Evolutionary conservation across 805 yeast genomes (phyloP).

Genomic region (Kuraishia hungarica): DNA sequence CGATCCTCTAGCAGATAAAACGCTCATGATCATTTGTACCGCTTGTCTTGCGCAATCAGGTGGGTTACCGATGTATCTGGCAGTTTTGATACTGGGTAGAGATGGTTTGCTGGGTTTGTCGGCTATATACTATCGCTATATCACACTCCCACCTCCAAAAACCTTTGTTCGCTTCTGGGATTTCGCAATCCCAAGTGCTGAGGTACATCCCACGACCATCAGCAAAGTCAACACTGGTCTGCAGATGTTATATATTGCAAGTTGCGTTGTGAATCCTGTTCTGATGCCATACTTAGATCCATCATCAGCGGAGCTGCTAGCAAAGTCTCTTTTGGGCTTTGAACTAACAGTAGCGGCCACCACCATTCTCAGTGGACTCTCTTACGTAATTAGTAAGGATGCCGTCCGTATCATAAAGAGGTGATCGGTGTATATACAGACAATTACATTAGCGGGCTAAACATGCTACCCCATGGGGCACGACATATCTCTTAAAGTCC

Average conservation of each 20-base stretch:
- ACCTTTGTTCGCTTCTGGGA: constrained; percentile 71
- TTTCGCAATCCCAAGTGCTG: constrained; percentile 71
- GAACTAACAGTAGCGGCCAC: constrained; percentile 59
- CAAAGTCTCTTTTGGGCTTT: constrained; percentile 20
- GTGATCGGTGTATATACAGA: no score
- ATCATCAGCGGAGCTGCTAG: constrained; percentile 15
- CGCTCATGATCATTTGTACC: constrained; percentile 81
- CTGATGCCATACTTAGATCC: constrained; percentile 25
- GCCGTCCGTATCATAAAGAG: constrained; percentile 52
- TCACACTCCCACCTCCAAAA: constrained; percentile 67
- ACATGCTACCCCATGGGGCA: not conserved
- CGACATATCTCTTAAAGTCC: not conserved
- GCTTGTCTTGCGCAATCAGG: constrained; percentile 61
- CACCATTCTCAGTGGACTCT: constrained; percentile 69
- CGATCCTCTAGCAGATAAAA: constrained; percentile 94
- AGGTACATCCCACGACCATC: constrained; percentile 78
- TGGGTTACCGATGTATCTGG: constrained; percentile 63
- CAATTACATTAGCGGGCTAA: no score
- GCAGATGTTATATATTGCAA: constrained; percentile 84
- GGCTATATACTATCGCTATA: constrained; percentile 65
- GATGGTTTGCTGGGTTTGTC: constrained; percentile 67
- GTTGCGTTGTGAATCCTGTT: constrained; percentile 49
- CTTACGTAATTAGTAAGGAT: constrained; percentile 61
- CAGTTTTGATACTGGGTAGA: constrained; percentile 70
- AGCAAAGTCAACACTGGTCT: constrained; percentile 86